Base-by-base conservation (phyloP, 139 green algal species). In the Pseudopediastrum boryanum region DNA sequence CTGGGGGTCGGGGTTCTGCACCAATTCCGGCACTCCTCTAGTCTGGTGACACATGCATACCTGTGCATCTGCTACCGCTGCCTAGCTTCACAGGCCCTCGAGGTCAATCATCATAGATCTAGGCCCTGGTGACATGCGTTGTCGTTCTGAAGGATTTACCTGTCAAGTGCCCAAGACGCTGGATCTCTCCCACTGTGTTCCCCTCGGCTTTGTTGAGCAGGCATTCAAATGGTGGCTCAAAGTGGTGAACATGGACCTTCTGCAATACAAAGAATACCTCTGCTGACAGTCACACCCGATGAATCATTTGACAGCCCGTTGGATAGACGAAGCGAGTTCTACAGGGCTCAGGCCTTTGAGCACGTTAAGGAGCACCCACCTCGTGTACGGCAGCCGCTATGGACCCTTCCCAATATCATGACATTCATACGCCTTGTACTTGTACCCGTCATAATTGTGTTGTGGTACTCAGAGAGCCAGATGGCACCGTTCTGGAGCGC, bases 371-470 rank as follows among this genome's bases (percentile, higher is more conserved):
- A 79, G 8, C 54, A 79, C 33, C 79, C 48, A 59, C 25, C 51
- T 6, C 44, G 25, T 5, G 21, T 63, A 5, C 42, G 41, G 36
- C 88, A 93, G 66, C 83, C 80, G 36, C 61, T 94, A n/a, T 64
- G 74, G n/a, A 93, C 76, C 25, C 71, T 92, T 27, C 90, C 88
- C 27, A 94, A 91, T 69, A 39, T 91, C 12, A 80, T 95, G 39
- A 96, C 92, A 42, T 88, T 96, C 66, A 31, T 85, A 0, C 85
- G 92, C 25, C 43, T 96, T 7, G 61, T 89, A 5, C 68, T 95
- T 59, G 90, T 96, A 35, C 92, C 91, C 2, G 65, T 94, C 2
- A 68, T 95, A 10, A 77, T 91, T 19, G 71, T 71, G 10, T 69
- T 91, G 36, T 95, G 91, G 90, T 90, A 86, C 48, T 50, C 42